Evolutionary conservation across 768 basidiomycete genomes (phyloP), one percentile per base, ranked within the genome.

Genomic region (Dioszegia crocea): DNA sequence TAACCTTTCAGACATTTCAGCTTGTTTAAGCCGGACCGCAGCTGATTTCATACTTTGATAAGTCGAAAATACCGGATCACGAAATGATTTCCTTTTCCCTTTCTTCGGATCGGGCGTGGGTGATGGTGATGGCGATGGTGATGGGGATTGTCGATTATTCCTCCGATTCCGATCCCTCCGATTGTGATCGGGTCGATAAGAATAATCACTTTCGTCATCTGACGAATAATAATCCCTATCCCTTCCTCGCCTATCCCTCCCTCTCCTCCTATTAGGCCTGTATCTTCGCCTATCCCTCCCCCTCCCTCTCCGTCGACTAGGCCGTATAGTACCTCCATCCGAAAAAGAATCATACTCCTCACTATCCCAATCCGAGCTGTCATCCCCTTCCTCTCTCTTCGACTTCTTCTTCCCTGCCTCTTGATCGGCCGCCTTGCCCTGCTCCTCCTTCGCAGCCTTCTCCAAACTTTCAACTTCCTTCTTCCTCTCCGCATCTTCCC

Each of bases 21-120:
- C 65, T 27, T 66, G 62, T 47, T 67, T 68, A 12, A 69, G 47
- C 38, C 53, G 51, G 12, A 71, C 64, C 0, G 72, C 72, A 16
- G 69, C 67, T n/a, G 67, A 59, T 47, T 69, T 74, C 69, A 74
- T 71, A 14, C 59, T 61, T 4, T 46, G 58, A 60, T 66, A 70
- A 1, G 65, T 60, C 8, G 69, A 71, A 47, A 71, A 71, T 0
- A 71, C 70, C 14, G 59, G 59, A 52, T 69, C 68, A 23, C 65
- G 57, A 39, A 72, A 72, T 12, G 57, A 53, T 19, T 52, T 49
- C 17, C 49, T 47, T 38, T 60, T 60, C 17, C 11, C 30, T 16
- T 6, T 38, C 21, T 9, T 17, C 4, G 12, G 39, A 19, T 23
- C 27, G 4, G 24, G 54, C 14, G 33, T 33, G 21, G 31, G 41